Percentiles rank a stretch among this genome's conserved stretches.
These are phyloP conservation scores for Plasmodium relictum DNA, from an alignment of 169 alveolate genomes.

Conservation along the genomic window DNA sequence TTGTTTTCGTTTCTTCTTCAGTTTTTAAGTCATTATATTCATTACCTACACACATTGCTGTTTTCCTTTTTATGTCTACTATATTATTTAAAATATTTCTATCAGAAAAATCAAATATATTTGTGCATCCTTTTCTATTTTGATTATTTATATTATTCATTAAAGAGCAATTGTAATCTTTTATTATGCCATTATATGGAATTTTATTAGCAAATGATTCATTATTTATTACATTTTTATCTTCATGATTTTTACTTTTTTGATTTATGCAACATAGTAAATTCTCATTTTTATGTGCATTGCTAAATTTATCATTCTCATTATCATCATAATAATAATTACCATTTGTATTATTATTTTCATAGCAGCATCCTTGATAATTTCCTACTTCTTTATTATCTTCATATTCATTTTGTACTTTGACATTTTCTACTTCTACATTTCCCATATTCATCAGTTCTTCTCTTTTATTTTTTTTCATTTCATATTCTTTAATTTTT, in stretches of 20 bases:
- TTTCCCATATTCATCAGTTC: not conserved
- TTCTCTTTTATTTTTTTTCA: not conserved
- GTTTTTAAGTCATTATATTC: slow-evolving; percentile 15
- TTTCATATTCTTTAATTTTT: not conserved
- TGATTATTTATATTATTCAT: not conserved
- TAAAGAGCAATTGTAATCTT: not conserved
- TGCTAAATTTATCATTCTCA: not conserved
- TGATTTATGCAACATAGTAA: not conserved
- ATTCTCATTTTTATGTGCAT: not conserved
- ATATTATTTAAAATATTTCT: not conserved
- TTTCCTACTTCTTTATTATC: slow-evolving; percentile 1
- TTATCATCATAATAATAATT: slow-evolving; percentile 18
- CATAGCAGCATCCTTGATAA: slow-evolving; percentile 26
- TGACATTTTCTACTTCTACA: not conserved
- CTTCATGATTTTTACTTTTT: not conserved
- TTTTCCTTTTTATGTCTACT: not conserved
- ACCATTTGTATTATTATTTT: not conserved
- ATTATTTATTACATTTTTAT: not conserved
- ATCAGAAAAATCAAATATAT: not conserved
- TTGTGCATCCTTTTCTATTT: not conserved
- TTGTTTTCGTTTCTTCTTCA: not conserved
- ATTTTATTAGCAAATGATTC: not conserved
- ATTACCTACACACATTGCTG: not conserved
- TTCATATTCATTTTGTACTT: not conserved
- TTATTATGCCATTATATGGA: not conserved